phyloP scores from a whole-genome alignment of 208 protist species.

The Crithidia fasciculata region DNA sequence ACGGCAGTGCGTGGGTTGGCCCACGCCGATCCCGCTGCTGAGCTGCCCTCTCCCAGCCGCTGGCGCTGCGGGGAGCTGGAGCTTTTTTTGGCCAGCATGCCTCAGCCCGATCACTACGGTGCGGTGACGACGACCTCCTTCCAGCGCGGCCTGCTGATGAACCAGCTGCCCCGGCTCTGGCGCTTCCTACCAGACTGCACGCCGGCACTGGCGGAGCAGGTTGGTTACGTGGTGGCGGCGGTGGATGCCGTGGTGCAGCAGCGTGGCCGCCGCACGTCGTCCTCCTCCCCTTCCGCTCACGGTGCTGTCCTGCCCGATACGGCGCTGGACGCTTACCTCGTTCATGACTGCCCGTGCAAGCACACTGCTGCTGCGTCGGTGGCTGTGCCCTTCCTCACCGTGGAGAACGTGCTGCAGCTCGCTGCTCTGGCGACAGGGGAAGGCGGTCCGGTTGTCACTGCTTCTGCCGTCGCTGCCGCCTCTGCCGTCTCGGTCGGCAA shows the following conservation, averaged over 20 bases:
- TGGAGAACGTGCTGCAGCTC: constrained; percentile 26
- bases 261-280: too few relatives aligned
- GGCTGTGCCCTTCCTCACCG: constrained; percentile 29
- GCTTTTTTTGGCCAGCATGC: constrained; percentile 51
- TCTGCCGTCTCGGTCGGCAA: background rate
- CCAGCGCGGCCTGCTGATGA: constrained; percentile 45
- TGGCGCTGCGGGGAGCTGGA: constrained; percentile 45
- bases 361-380: background rate
- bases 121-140: constrained; percentile 39
- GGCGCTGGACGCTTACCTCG: constrained; percentile 31
- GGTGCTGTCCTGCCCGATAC: constrained; percentile 6
- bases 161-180: constrained; percentile 59
- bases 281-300: too few relatives aligned
- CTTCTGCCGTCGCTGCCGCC: background rate
- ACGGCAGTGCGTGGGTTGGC: background rate
- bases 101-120: constrained; percentile 2
- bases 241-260: too few relatives aligned
- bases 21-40: background rate
- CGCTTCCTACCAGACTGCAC: constrained; percentile 34
- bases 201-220: constrained; percentile 15
- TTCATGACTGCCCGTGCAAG: constrained; percentile 20
- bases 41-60: constrained; percentile 4
- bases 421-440: constrained; percentile 3
- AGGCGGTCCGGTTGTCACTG: background rate
- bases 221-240: background rate